Conservation (phyloP, 2,329 filamentous ascomycete genomes). For the Decorospora gaudefroyi region DNA sequence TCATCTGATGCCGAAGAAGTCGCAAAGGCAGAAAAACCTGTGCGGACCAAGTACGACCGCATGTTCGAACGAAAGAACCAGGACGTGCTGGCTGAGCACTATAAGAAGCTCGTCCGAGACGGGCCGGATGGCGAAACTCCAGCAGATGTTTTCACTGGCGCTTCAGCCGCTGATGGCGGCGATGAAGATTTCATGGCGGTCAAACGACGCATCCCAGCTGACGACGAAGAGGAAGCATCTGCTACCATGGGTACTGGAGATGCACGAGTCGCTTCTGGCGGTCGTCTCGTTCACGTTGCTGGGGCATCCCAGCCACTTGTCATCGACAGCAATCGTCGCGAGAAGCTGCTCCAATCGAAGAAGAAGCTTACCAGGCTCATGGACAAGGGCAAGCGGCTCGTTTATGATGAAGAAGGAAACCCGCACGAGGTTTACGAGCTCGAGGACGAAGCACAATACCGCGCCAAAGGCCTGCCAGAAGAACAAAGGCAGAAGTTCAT, state of each 20-base stretch:
- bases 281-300: constrained; percentile 65
- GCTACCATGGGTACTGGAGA: constrained; percentile 53
- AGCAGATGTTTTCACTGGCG: constrained; percentile 42
- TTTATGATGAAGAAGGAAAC: constrained; percentile 91
- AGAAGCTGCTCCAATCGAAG: constrained; percentile 94
- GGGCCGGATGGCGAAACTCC: constrained; percentile 50
- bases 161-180: constrained; percentile 56
- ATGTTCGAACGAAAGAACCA: constrained; percentile 99
- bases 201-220: constrained; percentile 80
- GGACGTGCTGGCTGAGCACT: constrained; percentile 92
- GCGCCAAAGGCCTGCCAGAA: constrained; percentile 72
- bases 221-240: no score
- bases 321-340: constrained; percentile 91
- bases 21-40: constrained; percentile 62
- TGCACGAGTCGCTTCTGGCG: constrained; percentile 50
- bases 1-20: constrained; percentile 62
- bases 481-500: constrained; percentile 78
- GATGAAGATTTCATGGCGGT: constrained; percentile 84
- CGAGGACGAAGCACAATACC: constrained; percentile 81
- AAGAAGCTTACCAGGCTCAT: constrained; percentile 92
- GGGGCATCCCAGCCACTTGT: constrained; percentile 72
- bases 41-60: constrained; percentile 92
- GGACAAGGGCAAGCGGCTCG: constrained; percentile 79
- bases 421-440: constrained; percentile 86
- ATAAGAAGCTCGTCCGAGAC: constrained; percentile 77